phyloP scores from a whole-genome alignment of 192 early-diverging fungal genomes.

The Lobosporangium transversale region DNA sequence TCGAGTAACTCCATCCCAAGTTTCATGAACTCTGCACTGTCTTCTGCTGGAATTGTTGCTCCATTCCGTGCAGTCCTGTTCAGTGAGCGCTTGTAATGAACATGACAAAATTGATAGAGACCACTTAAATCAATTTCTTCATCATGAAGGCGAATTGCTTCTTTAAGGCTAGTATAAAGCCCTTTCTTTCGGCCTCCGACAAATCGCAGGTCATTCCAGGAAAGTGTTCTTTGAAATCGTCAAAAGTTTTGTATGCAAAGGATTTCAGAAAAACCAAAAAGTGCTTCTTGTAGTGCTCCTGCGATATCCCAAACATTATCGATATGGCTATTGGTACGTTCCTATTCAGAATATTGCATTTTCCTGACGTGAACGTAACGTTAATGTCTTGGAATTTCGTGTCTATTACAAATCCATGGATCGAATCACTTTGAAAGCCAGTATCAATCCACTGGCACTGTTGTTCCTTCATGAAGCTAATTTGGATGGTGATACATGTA shows the following conservation, averaged over 20 bases:
- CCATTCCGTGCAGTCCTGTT: not conserved
- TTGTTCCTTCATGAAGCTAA: constrained; percentile 1
- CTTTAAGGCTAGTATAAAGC: constrained; percentile 15
- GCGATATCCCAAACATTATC: constrained; percentile 13
- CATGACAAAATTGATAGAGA: constrained; percentile 13
- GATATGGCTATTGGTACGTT: constrained; percentile 13
- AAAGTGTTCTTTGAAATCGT: constrained; percentile 19
- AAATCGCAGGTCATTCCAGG: no score
- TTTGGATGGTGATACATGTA: constrained; percentile 11
- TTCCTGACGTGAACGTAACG: constrained; percentile 18
- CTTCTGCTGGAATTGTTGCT: not conserved
- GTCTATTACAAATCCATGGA: constrained; percentile 10
- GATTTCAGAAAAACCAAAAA: constrained; percentile 16
- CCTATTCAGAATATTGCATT: constrained; percentile 9
- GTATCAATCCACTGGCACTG: not conserved
- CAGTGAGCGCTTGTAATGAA: constrained; percentile 24
- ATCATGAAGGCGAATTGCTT: not conserved
- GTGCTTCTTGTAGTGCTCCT: constrained; percentile 8
- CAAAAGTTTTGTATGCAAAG: constrained; percentile 1
- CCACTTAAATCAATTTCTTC: not conserved
- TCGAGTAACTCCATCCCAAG: not conserved
- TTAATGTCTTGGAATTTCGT: constrained; percentile 6
- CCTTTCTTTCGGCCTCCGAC: constrained; percentile 23
- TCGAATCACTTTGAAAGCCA: constrained; percentile 16
- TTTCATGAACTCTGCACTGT: not conserved